Evolutionary conservation across 768 basidiomycete species (phyloP).

Genomic region (Pluteus cervinus): DNA sequence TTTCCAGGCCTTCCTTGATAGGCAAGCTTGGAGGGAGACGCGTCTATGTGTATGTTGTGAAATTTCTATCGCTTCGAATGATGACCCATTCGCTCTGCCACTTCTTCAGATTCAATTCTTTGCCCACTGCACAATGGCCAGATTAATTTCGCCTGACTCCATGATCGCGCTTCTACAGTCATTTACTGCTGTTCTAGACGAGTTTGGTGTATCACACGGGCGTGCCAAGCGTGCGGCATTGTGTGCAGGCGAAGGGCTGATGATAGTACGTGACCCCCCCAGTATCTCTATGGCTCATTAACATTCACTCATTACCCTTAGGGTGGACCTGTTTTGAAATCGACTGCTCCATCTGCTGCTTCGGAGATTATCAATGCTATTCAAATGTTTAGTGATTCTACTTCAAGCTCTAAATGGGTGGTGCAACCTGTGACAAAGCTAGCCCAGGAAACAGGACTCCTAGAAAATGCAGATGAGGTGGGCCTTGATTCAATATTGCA

Average conservation of each 20-base stretch:
- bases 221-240: slow-evolving; percentile 76
- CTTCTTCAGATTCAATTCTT: slow-evolving; percentile 81
- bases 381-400: slow-evolving; percentile 62
- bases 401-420: slow-evolving; percentile 50
- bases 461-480: slow-evolving; percentile 62
- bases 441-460: slow-evolving; percentile 33
- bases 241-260: slow-evolving; percentile 76
- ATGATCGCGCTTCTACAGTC: slow-evolving; percentile 78
- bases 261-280: slow-evolving; percentile 45
- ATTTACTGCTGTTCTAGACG: slow-evolving; percentile 81
- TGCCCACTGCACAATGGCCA: slow-evolving; percentile 75
- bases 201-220: slow-evolving; percentile 83
- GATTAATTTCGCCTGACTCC: slow-evolving; percentile 69
- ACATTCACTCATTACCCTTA: slow-evolving; percentile 19
- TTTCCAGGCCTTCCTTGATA: slow-evolving; percentile 85
- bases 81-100: slow-evolving; percentile 4
- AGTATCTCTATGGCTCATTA: slow-evolving; percentile 1
- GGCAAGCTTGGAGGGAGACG: slow-evolving; percentile 85
- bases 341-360: slow-evolving; percentile 51
- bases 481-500: slow-evolving; percentile 3
- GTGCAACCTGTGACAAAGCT: slow-evolving; percentile 57
- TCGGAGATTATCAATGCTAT: slow-evolving; percentile 68
- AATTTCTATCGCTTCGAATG: slow-evolving; percentile 1
- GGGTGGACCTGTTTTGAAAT: slow-evolving; percentile 66
- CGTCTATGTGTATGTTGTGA: slow-evolving; percentile 68